Base-by-base conservation (phyloP, 306 rosid species). In the Rubus idaeus region DNA sequence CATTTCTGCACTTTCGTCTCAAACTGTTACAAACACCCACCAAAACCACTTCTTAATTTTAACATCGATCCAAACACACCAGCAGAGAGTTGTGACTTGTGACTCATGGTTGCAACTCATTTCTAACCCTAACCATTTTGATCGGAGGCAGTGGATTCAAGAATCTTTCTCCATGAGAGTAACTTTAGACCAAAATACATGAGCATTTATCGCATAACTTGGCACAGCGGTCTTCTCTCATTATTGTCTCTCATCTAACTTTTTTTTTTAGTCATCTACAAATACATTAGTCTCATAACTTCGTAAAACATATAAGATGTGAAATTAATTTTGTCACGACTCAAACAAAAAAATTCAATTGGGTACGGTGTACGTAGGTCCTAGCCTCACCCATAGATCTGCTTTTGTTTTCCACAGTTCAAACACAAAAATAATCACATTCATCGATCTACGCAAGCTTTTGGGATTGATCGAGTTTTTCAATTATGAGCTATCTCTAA, bases 11-110 rank as follows among this genome's bases (percentile, higher is more conserved):
- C 44, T 47, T 70, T 58, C 46, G 8, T 57, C 74, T 46, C 58
- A 47, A 23, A 49, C 74, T 26, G 30, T 49, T 58, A 26, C 60
- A 35, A 47, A 70, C 74, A 14, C 58, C 74, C 74, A 49, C 63
- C 35, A 21, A 49, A 69, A 23, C 52, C 73, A 45, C 40, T 46
- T 21, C 17, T 4, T 45, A 30, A 4, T 3, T 21, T 57, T 20
- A 4, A 57, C 14, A 9, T 57, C 35, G 35, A 30, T 30, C 60
- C 2, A 49, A 70, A 30, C 26, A 30, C 26, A 9, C 63, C 63
- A 57, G 63, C 37, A 20, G 37, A 20, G 63, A 56, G 4, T 21
- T 57, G 37, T 20, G 62, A 6, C 11, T 6, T 55, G 62, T 50
- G 18, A 0, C 35, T 20, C 30, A 56, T 8, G 60, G 35, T 20